Conservation (phyloP, 495 filamentous ascomycete species). For the Tuber melanosporum region DNA sequence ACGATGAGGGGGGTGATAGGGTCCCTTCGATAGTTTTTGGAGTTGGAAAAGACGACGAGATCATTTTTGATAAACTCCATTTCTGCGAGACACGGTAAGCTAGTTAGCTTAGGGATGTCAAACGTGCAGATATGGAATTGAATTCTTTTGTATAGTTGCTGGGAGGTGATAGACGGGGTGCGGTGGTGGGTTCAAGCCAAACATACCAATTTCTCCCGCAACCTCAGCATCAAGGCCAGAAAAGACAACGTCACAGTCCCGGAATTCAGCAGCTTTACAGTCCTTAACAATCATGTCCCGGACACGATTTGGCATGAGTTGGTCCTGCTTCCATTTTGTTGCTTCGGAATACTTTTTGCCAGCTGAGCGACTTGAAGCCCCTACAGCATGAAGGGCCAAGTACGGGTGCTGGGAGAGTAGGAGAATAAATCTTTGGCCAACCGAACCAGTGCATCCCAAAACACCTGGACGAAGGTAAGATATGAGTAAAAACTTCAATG, state of each 20-base stretch:
- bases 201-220: constrained; percentile 67
- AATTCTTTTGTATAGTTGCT: background rate
- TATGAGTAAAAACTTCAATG: background rate
- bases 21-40: constrained; percentile 81
- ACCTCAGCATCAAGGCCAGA: constrained; percentile 79
- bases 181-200: background rate
- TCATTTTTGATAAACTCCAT: constrained; percentile 71
- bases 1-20: constrained; percentile 78
- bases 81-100: constrained; percentile 48
- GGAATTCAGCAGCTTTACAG: constrained; percentile 67
- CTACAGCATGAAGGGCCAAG: constrained; percentile 67
- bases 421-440: constrained; percentile 80
- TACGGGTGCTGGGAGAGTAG: constrained; percentile 72
- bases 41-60: constrained; percentile 78
- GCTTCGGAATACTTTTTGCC: constrained; percentile 81
- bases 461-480: constrained; percentile 46
- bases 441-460: constrained; percentile 69
- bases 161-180: background rate
- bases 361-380: constrained; percentile 69
- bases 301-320: constrained; percentile 60
- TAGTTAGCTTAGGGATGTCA: constrained; percentile 1
- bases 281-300: constrained; percentile 65
- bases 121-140: background rate
- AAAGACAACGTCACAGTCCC: constrained; percentile 82
- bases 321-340: constrained; percentile 75